These are phyloP conservation scores for Quillaja saponaria DNA, from an alignment of 306 rosid genomes.

Conservation along the genomic window DNA sequence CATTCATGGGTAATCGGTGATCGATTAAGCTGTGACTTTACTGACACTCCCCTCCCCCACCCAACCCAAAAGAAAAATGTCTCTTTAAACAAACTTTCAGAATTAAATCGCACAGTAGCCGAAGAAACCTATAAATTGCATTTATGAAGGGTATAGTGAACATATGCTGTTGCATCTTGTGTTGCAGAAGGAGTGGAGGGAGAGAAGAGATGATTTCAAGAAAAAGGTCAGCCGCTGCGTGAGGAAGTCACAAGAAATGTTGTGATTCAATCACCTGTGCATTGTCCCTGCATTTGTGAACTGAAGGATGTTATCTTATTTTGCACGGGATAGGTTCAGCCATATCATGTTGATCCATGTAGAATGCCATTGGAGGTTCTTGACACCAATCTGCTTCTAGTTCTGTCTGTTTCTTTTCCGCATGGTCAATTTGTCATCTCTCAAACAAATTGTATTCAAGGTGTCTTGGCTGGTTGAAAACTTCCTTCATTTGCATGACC, in stretches of 20 bases:
- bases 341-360: constrained; percentile 44
- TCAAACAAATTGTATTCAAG: constrained; percentile 54
- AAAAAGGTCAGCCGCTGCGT: constrained; percentile 91
- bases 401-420: constrained; percentile 36
- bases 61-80: too few species aligned
- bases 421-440: constrained; percentile 47
- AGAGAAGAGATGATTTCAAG: constrained; percentile 90
- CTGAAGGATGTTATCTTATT: constrained; percentile 36
- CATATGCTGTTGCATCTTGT: constrained; percentile 4
- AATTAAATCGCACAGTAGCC: too few species aligned
- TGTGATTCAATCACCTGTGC: constrained; percentile 42
- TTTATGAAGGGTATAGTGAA: too few species aligned
- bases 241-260: constrained; percentile 89
- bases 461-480: constrained; percentile 45
- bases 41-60: too few species aligned
- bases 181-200: constrained; percentile 97
- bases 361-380: constrained; percentile 54
- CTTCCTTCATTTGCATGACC: constrained; percentile 36
- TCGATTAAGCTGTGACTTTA: too few species aligned
- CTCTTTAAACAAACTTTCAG: too few species aligned
- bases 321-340: constrained; percentile 42
- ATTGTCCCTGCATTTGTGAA: constrained; percentile 36
- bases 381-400: constrained; percentile 38
- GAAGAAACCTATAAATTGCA: too few species aligned
- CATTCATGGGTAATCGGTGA: too few species aligned